Percentiles rank a stretch among this genome's conserved stretches.
Evolutionary conservation across 805 yeast genomes (phyloP).

Genomic region (Candida ovalis): DNA sequence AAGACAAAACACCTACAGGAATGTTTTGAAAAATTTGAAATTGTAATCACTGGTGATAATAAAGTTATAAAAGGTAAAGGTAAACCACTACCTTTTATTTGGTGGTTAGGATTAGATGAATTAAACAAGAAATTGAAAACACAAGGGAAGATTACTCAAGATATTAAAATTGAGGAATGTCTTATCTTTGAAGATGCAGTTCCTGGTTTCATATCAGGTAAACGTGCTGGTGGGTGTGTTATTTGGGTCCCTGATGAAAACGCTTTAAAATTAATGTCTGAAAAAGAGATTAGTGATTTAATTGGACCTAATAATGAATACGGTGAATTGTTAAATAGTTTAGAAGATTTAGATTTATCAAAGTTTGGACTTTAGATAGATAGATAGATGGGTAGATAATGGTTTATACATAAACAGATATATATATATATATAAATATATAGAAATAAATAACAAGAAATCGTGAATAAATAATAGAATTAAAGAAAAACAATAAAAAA

Average conservation of each 20-base stretch:
- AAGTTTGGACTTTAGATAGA: constrained; percentile 42
- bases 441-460: not conserved
- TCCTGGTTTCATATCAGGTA: constrained; percentile 85
- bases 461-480: too few relatives aligned
- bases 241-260: constrained; percentile 91
- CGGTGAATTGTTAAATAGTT: constrained; percentile 53
- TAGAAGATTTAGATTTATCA: constrained; percentile 49
- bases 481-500: too few relatives aligned
- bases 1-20: constrained; percentile 67
- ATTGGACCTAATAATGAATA: constrained; percentile 40
- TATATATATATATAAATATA: not conserved
- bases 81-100: constrained; percentile 91
- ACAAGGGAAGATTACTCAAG: constrained; percentile 32
- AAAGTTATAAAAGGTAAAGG: constrained; percentile 79
- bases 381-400: too few relatives aligned
- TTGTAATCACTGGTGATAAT: constrained; percentile 85
- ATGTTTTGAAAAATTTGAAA: constrained; percentile 59
- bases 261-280: constrained; percentile 53
- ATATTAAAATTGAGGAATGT: constrained; percentile 73
- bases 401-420: not conserved
- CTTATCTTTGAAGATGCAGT: constrained; percentile 93
- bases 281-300: constrained; percentile 41
- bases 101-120: constrained; percentile 74
- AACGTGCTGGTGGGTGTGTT: constrained; percentile 78
- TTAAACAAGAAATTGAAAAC: constrained; percentile 52